Evolutionary conservation across 1,284 basidiomycete genomes (phyloP), one percentile per base, ranked within the genome.

Genomic region (Phaffia rhodozyma): DNA sequence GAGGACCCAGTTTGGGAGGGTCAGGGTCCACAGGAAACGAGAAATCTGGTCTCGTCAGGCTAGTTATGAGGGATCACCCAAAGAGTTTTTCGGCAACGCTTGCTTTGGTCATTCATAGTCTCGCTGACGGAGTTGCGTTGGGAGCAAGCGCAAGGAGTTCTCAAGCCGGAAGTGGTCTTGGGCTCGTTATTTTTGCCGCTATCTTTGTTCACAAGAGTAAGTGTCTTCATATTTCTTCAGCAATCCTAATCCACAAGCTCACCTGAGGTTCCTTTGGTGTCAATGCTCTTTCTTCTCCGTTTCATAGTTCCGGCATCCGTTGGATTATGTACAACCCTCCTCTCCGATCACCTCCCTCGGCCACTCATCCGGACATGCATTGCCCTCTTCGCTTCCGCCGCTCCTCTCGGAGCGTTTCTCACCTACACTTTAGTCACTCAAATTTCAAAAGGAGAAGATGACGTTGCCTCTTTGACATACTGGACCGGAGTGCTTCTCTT

Each of bases 91-190:
- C 88, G 54, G 79, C 92, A 49, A 90, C 90, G 0, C 74, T 94
- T 5, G 92, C 91, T 0, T 77, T 96, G 54, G 81, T 89, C 48
- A 82, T 91, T 49, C 92, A 96, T 72, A 88, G 86, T 2, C 78
- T 91, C 38, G 87, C 91, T 0, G 92, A 97, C 74, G 92, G 92
- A 1, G 83, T 94, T 63, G 90, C 90, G 1, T 77, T 97, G 55
- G 92, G 91, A 32, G 87, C 90, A 3, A 78, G 78, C 53, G 73
- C 76, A 30, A 67, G 75, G 34, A 70, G 68, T 20, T 70, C 69
- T 5, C 72, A 68, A 20, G 68, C 71, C 0, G 72, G 38, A 7
- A 16, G 13, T 43, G 38, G 74, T 52, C 71, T 93, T 38, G 87
- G 89, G 1, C 70, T 90, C 16, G 79, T 94, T 52, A 86, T 96